A percentile compares a stretch with the other conserved stretches of the same genome.
phyloP scores from a whole-genome alignment of 2,329 filamentous ascomycete species.

The Tolypocladium endophyticum region DNA sequence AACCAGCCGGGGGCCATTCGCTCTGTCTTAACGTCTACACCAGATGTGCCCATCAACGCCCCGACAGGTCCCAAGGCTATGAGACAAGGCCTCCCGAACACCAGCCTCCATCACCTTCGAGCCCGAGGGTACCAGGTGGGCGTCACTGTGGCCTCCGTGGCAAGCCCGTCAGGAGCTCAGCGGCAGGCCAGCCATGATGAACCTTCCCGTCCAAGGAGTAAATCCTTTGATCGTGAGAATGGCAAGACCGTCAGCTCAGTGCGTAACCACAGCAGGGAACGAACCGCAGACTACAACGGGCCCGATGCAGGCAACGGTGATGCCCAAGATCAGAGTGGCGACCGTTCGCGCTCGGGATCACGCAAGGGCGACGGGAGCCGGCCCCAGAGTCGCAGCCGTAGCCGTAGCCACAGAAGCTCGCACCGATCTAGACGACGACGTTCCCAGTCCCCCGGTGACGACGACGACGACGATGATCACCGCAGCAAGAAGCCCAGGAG shows the following conservation, averaged over 20 bases:
- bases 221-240: conserved; percentile 29
- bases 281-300: conserved; percentile 12
- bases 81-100: conserved; percentile 79
- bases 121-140: conserved; percentile 39
- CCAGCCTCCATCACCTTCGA: conserved; percentile 57
- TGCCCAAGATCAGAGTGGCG: conserved; percentile 2
- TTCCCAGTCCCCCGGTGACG: conserved; percentile 38
- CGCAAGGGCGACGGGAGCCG: conserved; percentile 20
- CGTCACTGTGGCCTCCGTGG: conserved; percentile 15
- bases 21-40: conserved; percentile 18
- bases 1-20: conserved; percentile 16
- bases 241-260: conserved; percentile 21
- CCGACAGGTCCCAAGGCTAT: conserved; percentile 92
- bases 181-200: conserved; percentile 8
- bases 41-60: conserved; percentile 53
- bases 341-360: conserved; percentile 22
- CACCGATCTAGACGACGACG: conserved; percentile 43
- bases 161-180: not conserved
- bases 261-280: conserved; percentile 25
- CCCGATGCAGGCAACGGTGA: conserved; percentile 7
- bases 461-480: conserved; percentile 33
- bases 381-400: conserved; percentile 19
- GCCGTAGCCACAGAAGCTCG: conserved; percentile 34
- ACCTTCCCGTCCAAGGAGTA: conserved; percentile 32
- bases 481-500: conserved; percentile 41